Percentiles rank a stretch among this genome's conserved stretches.
These are phyloP conservation scores for Citrullus colocynthis DNA, from an alignment of 306 rosid genomes.

Conservation along the genomic window DNA sequence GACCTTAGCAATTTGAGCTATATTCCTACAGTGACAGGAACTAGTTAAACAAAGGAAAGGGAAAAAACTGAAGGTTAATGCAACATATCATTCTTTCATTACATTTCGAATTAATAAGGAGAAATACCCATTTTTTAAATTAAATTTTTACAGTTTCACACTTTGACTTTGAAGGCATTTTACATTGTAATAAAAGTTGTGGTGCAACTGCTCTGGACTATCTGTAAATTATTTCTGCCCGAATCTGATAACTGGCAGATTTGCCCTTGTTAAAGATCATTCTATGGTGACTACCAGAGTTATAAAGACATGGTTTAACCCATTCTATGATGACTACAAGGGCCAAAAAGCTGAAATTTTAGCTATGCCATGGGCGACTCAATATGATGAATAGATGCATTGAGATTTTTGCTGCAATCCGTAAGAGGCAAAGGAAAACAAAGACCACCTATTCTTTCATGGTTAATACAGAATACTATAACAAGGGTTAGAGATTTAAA, in stretches of 20 bases:
- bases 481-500: background rate
- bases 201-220: background rate
- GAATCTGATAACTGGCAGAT: background rate
- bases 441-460: background rate
- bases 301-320: background rate
- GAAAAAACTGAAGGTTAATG: background rate
- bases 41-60: conserved; percentile 2
- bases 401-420: background rate
- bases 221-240: background rate
- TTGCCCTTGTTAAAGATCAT: background rate
- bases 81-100: background rate
- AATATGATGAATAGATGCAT: background rate
- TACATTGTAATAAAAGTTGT: background rate
- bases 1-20: conserved; percentile 69
- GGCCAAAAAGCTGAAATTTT: background rate
- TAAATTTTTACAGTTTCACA: background rate
- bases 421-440: background rate
- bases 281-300: background rate
- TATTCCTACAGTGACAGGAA: conserved; percentile 41
- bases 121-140: background rate
- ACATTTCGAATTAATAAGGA: background rate
- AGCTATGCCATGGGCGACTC: background rate
- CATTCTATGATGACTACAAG: background rate
- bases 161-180: background rate
- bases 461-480: background rate